Base-by-base conservation (phyloP, 2,329 filamentous ascomycete genomes). In the Fusarium tanahbumbuense region DNA sequence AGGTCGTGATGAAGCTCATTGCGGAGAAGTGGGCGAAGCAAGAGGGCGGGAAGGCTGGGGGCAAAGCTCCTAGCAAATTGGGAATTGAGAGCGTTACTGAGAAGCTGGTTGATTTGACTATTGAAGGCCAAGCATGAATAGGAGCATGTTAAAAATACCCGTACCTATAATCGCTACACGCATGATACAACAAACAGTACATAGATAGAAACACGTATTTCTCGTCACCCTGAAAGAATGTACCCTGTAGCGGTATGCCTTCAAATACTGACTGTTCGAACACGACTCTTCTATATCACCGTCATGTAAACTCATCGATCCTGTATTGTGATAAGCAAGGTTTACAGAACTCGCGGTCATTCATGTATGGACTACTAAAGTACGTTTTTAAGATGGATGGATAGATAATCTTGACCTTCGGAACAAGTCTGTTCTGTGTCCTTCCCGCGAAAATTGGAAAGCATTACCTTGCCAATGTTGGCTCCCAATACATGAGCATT, bases 1-100 rank as follows among this genome's bases (percentile, higher is more conserved):
- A 89, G 73, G 88, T 90, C 60, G 85, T 93, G 13, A 92, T 93
- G 91, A 86, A 84, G 74, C 82, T 88, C 41, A 83, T 94, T 62
- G 90, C 88, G 22, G 85, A 85, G 74, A 84, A 84, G 76, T 93
- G 92, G 84, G 82, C 85, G 60, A 84, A 84, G 74, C 79, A 81
- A 68, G 77, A 77, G 18, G 86, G 86, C 72, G 79, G 76, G 23
- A 70, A 65, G 44, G 11, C 46, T 42, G 46, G 37, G 20, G 57
- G 41, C 7, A 63, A 70, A 27, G 60, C n/a, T n/a, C 18, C 23
- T n/a, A 67, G 64, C 41, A 72, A 67, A 18, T 55, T 28, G 27
- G 63, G 61, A 16, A 63, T 74, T 6, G 73, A 76, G 9, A 60
- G 58, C 28, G 49, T 78, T 52, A 64, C 67, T 16, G 67, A 67